phyloP scores from a whole-genome alignment of 2,329 filamentous ascomycete species.

The Phialocephala subalpina region DNA sequence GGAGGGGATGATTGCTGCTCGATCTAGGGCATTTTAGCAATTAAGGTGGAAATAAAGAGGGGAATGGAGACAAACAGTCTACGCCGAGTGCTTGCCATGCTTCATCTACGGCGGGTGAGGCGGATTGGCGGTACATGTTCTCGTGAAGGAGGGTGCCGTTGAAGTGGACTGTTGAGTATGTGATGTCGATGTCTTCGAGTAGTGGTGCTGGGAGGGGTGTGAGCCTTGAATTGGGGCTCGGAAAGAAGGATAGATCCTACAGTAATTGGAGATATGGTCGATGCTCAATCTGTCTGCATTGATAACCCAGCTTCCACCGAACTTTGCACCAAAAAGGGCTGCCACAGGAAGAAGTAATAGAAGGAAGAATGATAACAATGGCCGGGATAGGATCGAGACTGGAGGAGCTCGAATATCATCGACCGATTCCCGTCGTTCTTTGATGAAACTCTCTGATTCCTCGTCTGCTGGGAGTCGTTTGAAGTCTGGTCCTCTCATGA shows the following conservation, averaged over 20 bases:
- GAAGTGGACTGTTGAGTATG: slow-evolving; percentile 51
- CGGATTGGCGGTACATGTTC: slow-evolving; percentile 54
- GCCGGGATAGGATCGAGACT: neutral
- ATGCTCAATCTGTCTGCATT: slow-evolving; percentile 17
- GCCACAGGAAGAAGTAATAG: neutral
- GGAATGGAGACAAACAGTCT: slow-evolving; percentile 49
- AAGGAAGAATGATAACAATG: neutral
- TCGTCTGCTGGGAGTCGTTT: slow-evolving; percentile 10
- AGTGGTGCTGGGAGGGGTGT: slow-evolving; percentile 37
- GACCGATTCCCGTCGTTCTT: slow-evolving; percentile 4
- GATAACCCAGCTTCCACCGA: slow-evolving; percentile 7
- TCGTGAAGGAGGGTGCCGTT: slow-evolving; percentile 59
- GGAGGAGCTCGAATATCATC: neutral
- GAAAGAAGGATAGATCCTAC: slow-evolving; percentile 11
- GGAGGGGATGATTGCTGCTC: slow-evolving; percentile 49
- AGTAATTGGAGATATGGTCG: slow-evolving; percentile 25
- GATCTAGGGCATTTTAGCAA: slow-evolving; percentile 42
- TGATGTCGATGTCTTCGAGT: slow-evolving; percentile 50
- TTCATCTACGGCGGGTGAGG: slow-evolving; percentile 55
- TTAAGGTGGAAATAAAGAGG: neutral
- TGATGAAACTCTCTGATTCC: slow-evolving; percentile 18
- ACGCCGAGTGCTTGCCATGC: slow-evolving; percentile 58
- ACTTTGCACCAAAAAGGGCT: slow-evolving; percentile 1
- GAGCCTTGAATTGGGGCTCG: neutral
- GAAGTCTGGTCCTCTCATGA: slow-evolving; percentile 2